These are phyloP conservation scores for Verticillium nonalfalfae DNA, from an alignment of 2,329 filamentous ascomycete genomes.

Conservation along the genomic window DNA sequence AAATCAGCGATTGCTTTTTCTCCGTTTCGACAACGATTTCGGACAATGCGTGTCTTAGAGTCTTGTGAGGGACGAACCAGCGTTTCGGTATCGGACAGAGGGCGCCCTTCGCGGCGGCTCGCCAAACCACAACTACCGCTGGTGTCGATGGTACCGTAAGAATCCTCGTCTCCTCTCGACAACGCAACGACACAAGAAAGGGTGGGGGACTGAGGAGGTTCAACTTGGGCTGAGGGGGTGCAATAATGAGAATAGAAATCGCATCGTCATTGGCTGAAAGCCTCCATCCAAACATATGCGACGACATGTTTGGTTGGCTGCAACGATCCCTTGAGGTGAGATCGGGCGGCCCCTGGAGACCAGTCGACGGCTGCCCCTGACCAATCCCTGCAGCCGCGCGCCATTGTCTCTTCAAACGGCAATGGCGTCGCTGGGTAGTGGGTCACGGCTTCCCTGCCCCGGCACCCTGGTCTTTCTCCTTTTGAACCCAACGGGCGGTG, in stretches of 20 bases:
- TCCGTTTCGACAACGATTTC: not conserved
- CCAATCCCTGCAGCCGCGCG: conserved; percentile 2
- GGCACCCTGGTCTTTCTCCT: not conserved
- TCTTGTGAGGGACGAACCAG: not conserved
- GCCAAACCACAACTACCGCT: not conserved
- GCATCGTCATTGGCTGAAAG: not conserved
- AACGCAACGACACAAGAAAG: no score
- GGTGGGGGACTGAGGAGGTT: not conserved
- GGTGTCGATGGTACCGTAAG: not conserved
- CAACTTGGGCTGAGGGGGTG: not conserved
- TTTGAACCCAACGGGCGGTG: not conserved
- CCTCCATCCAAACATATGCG: not conserved
- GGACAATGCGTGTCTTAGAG: not conserved
- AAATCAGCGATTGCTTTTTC: not conserved
- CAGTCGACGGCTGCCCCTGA: not conserved
- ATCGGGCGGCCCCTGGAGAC: not conserved
- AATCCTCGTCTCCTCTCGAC: no score
- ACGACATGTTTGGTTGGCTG: not conserved
- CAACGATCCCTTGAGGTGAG: not conserved
- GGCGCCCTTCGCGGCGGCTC: not conserved
- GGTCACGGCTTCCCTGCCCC: not conserved
- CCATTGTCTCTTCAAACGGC: conserved; percentile 1
- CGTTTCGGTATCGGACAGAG: not conserved
- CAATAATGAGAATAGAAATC: not conserved
- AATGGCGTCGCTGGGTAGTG: not conserved